A percentile compares a stretch with the other conserved stretches of the same genome.
phyloP scores from a whole-genome alignment of 2,329 filamentous ascomycete species.

The Sporothrix euskadiensis region DNA sequence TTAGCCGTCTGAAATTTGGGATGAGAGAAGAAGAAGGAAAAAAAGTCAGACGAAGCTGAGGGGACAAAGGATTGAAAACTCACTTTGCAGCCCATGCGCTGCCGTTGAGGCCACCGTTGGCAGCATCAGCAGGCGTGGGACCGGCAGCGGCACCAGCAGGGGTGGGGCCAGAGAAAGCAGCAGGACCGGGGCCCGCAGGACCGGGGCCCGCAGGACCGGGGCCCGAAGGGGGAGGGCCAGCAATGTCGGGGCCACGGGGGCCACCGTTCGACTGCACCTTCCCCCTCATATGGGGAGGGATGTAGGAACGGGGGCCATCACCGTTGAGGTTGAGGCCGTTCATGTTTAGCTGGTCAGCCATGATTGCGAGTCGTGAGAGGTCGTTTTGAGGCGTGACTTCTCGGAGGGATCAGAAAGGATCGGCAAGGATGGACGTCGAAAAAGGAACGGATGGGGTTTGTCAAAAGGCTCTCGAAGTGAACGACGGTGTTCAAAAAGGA shows the following conservation, averaged over 20 bases:
- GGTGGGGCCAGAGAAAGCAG: conserved; percentile 20
- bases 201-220: conserved; percentile 34
- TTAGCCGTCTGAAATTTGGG: conserved; percentile 29
- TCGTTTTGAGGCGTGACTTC: conserved; percentile 30
- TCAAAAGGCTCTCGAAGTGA: conserved; percentile 27
- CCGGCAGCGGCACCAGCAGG: conserved; percentile 19
- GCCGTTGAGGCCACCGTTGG: conserved; percentile 54
- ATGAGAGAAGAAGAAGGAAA: conserved; percentile 10
- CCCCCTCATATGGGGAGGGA: conserved; percentile 78
- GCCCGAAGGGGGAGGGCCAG: conserved; percentile 16
- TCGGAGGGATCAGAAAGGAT: background rate
- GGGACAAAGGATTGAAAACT: conserved; percentile 37
- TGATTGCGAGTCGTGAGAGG: conserved; percentile 47
- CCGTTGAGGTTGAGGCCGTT: conserved; percentile 64
- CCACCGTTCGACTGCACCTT: conserved; percentile 46
- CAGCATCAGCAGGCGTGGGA: conserved; percentile 27
- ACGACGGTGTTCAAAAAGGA: conserved; percentile 29
- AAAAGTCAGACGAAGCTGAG: conserved; percentile 4
- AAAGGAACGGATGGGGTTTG: background rate
- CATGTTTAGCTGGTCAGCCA: conserved; percentile 86
- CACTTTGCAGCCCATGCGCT: conserved; percentile 66
- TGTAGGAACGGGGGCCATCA: conserved; percentile 66
- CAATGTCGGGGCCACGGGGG: conserved; percentile 32
- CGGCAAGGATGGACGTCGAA: conserved; percentile 13
- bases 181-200: conserved; percentile 33